These are phyloP conservation scores for Taiwanofungus camphoratus DNA, from an alignment of 1,284 basidiomycete species.

Conservation along the genomic window DNA sequence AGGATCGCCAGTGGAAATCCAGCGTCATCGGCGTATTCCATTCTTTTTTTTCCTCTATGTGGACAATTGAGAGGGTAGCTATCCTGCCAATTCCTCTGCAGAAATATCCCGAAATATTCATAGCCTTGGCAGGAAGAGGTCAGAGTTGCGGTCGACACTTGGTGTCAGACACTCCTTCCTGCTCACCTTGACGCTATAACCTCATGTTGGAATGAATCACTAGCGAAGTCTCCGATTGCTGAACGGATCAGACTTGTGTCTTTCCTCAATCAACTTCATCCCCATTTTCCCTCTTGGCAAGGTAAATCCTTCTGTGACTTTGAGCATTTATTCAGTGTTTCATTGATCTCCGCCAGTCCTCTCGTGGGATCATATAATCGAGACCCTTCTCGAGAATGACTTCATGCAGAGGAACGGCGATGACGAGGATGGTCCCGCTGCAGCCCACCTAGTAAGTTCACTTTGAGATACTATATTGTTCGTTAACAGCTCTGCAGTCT, in stretches of 20 bases:
- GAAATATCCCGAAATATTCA: neutral
- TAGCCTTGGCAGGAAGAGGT: constrained; percentile 52
- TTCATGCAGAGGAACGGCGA: constrained; percentile 34
- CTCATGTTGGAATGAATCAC: constrained; percentile 56
- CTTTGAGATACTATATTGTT: neutral
- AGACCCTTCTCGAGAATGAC: constrained; percentile 51
- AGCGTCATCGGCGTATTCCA: constrained; percentile 53
- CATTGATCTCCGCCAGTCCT: constrained; percentile 38
- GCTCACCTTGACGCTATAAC: constrained; percentile 59
- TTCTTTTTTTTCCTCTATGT: constrained; percentile 54
- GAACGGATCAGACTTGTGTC: constrained; percentile 53
- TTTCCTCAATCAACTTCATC: constrained; percentile 58
- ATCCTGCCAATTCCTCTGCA: constrained; percentile 16
- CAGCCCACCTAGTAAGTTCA: constrained; percentile 37
- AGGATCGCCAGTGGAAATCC: constrained; percentile 61
- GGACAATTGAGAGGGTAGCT: constrained; percentile 56
- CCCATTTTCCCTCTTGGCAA: constrained; percentile 62
- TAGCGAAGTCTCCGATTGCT: constrained; percentile 47
- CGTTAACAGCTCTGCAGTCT: constrained; percentile 30
- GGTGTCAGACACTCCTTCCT: constrained; percentile 52
- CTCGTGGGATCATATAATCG: constrained; percentile 55
- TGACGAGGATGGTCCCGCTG: constrained; percentile 35
- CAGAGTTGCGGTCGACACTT: constrained; percentile 48
- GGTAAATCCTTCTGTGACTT: constrained; percentile 29
- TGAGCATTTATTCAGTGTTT: neutral